Evolutionary conservation across 129 eudicot species (phyloP).

Genomic region (Artemisia annua): DNA sequence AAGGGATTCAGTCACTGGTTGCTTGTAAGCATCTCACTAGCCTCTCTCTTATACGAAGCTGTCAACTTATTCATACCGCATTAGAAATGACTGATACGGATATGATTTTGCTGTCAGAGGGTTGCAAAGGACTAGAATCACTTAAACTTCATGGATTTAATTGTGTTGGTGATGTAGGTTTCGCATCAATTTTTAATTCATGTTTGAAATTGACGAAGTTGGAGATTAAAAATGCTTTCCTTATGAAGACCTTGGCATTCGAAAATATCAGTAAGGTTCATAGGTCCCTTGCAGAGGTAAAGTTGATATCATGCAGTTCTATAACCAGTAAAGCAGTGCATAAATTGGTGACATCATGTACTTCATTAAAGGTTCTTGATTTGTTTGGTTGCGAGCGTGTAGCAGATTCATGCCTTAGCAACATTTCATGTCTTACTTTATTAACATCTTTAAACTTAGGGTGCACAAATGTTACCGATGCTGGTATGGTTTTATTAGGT

Average conservation of each 20-base stretch:
- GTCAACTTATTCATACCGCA: constrained; percentile 18
- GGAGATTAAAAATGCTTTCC: constrained; percentile 47
- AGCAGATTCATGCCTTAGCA: constrained; percentile 46
- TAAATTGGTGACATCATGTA: constrained; percentile 36
- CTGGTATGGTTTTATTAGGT: constrained; percentile 47
- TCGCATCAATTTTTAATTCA: constrained; percentile 45
- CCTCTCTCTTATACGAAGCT: constrained; percentile 57
- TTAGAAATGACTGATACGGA: constrained; percentile 58
- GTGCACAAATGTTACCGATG: constrained; percentile 60
- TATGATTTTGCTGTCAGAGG: constrained; percentile 56
- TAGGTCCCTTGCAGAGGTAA: constrained; percentile 51
- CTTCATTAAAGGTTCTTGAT: constrained; percentile 45
- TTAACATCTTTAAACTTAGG: constrained; percentile 49
- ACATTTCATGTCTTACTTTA: constrained; percentile 32
- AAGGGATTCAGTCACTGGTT: constrained; percentile 48
- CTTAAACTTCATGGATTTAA: constrained; percentile 61
- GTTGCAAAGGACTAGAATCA: constrained; percentile 51
- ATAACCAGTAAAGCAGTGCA: constrained; percentile 51
- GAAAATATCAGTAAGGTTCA: constrained; percentile 34
- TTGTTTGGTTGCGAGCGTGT: constrained; percentile 52
- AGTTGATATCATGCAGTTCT: constrained; percentile 37
- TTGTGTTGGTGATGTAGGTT: constrained; percentile 64
- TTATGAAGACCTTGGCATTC: constrained; percentile 53
- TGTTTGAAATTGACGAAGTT: constrained; percentile 50
- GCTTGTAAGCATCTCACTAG: constrained; percentile 38